These are phyloP conservation scores for Coemansia sp. DNA, from an alignment of 192 early-diverging fungal species.

Conservation along the genomic window DNA sequence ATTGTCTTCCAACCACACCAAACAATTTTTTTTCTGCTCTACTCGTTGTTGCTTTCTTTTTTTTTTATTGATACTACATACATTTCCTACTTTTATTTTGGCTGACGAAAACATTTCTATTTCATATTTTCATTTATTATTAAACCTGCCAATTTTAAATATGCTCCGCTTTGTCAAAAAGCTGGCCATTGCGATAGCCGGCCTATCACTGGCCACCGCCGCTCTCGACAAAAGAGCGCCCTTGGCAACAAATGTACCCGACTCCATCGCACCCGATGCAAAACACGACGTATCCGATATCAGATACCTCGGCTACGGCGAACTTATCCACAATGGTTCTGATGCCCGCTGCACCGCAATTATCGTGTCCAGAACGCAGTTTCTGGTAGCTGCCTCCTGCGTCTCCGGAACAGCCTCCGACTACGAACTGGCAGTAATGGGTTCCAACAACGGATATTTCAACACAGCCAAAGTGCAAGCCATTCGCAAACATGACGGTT, in stretches of 20 bases:
- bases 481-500: conserved; percentile 9
- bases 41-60: neutral
- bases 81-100: neutral
- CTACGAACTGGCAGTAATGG: conserved; percentile 1
- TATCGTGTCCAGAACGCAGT: conserved; percentile 12
- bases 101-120: neutral
- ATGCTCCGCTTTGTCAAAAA: neutral
- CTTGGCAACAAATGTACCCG: neutral
- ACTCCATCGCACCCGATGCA: neutral
- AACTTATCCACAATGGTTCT: neutral
- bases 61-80: neutral
- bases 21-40: no score
- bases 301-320: conserved; percentile 2
- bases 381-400: conserved; percentile 32
- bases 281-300: neutral
- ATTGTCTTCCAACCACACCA: no score
- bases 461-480: neutral
- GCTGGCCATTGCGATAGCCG: conserved; percentile 17
- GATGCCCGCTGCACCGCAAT: conserved; percentile 18
- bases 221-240: neutral
- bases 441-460: neutral
- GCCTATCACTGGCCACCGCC: conserved; percentile 18
- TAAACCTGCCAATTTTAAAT: neutral
- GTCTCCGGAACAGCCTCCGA: conserved; percentile 8
- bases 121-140: neutral